Percentiles rank a stretch among this genome's conserved stretches.
These are phyloP conservation scores for Pyrenophora graminea DNA, from an alignment of 2,329 filamentous ascomycete genomes.

Conservation along the genomic window DNA sequence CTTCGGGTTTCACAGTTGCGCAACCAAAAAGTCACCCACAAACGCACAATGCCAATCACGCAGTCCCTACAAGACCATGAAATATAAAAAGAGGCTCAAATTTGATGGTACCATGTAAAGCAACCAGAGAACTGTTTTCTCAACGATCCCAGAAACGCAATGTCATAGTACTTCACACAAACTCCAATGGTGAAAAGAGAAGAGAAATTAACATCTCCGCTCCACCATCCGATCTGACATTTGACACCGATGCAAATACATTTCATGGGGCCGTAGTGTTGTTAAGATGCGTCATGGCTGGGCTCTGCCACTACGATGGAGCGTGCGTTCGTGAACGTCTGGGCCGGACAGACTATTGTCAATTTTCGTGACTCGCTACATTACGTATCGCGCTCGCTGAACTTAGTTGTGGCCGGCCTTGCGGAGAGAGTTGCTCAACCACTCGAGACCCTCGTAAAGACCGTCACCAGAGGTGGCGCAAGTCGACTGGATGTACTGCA, in stretches of 20 bases:
- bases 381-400: slow-evolving; percentile 15
- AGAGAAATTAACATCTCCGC: slow-evolving; percentile 30
- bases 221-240: slow-evolving; percentile 44
- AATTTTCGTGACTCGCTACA: slow-evolving; percentile 31
- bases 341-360: slow-evolving; percentile 36
- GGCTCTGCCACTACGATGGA: slow-evolving; percentile 22
- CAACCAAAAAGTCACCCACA: too few relatives aligned
- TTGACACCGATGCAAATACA: slow-evolving; percentile 41
- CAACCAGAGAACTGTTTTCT: slow-evolving; percentile 44
- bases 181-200: slow-evolving; percentile 44
- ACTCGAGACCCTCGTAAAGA: slow-evolving; percentile 95
- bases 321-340: slow-evolving; percentile 33
- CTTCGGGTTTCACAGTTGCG: too few relatives aligned
- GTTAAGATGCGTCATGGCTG: slow-evolving; percentile 17
- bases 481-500: slow-evolving; percentile 95
- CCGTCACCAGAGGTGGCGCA: slow-evolving; percentile 98
- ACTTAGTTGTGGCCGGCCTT: slow-evolving; percentile 57
- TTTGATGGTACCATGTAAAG: slow-evolving; percentile 45
- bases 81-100: slow-evolving; percentile 45
- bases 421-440: slow-evolving; percentile 60
- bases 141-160: slow-evolving; percentile 43
- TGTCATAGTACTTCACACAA: slow-evolving; percentile 43
- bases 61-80: slow-evolving; percentile 7
- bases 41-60: neutral
- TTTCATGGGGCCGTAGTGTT: slow-evolving; percentile 32